Conservation (phyloP, 2,329 filamentous ascomycete species). For the Fusarium burgessii region DNA sequence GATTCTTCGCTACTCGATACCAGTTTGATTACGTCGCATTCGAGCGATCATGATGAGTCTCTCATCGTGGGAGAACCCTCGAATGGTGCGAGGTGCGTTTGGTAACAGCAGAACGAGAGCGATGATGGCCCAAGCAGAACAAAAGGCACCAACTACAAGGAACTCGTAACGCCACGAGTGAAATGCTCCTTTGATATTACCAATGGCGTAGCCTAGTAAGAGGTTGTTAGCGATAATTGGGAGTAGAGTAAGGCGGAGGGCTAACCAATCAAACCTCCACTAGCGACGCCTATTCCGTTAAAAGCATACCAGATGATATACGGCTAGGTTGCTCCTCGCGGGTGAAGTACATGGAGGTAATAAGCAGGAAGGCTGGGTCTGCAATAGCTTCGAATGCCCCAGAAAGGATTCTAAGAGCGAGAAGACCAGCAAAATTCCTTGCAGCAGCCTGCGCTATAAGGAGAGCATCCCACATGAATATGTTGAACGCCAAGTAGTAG, state of each 20-base stretch:
- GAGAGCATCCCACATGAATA: slow-evolving; percentile 67
- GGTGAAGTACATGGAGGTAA: slow-evolving; percentile 75
- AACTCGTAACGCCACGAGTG: slow-evolving; percentile 77
- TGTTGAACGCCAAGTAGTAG: slow-evolving; percentile 57
- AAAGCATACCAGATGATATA: slow-evolving; percentile 70
- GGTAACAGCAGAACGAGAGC: slow-evolving; percentile 68
- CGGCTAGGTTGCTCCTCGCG: slow-evolving; percentile 71
- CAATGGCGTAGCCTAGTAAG: slow-evolving; percentile 65
- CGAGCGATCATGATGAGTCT: slow-evolving; percentile 67
- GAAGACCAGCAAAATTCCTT: slow-evolving; percentile 66
- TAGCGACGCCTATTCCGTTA: slow-evolving; percentile 69
- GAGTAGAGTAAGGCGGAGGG: not conserved
- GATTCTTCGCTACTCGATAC: slow-evolving; percentile 67
- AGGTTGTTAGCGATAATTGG: not conserved
- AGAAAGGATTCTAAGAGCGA: slow-evolving; percentile 68
- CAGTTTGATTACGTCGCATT: slow-evolving; percentile 68
- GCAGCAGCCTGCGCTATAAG: slow-evolving; percentile 65
- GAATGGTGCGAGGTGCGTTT: slow-evolving; percentile 67
- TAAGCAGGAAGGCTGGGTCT: slow-evolving; percentile 67
- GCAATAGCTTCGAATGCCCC: slow-evolving; percentile 72
- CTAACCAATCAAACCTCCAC: slow-evolving; percentile 61
- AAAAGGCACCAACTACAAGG: slow-evolving; percentile 70
- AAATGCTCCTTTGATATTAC: slow-evolving; percentile 67
- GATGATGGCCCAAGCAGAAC: slow-evolving; percentile 69
- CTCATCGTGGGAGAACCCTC: slow-evolving; percentile 62